Percentiles rank a stretch among this genome's conserved stretches.
phyloP scores from a whole-genome alignment of 768 basidiomycete genomes.

The Rhizopogon sp. region DNA sequence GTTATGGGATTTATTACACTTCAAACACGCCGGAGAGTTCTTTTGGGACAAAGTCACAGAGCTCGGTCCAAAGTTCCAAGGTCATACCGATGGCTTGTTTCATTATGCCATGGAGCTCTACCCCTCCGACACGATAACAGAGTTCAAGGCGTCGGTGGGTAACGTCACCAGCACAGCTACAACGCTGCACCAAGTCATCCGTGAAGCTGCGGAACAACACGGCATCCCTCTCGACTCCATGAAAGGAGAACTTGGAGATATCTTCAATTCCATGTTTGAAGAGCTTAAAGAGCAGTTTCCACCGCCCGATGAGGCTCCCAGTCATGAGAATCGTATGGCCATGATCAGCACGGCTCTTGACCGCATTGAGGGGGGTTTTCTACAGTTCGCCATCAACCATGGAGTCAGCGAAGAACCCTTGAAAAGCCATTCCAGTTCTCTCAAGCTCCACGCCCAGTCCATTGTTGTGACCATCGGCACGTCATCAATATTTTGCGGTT shows the following conservation, averaged over 20 bases:
- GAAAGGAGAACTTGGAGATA: constrained; percentile 11
- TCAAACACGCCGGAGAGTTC: not conserved
- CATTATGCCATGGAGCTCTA: not conserved
- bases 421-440: constrained; percentile 13
- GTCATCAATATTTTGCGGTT: constrained; percentile 2
- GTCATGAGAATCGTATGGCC: constrained; percentile 20
- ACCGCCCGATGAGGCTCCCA: constrained; percentile 24
- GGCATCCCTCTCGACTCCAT: constrained; percentile 12
- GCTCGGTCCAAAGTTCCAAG: not conserved
- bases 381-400: constrained; percentile 14
- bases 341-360: constrained; percentile 18
- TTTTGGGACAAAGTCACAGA: too few species aligned
- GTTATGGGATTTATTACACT: not conserved
- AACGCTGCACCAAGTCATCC: not conserved
- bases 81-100: not conserved
- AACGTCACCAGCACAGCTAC: not conserved
- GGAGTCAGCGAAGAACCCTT: constrained; percentile 21
- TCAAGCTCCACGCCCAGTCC: constrained; percentile 19
- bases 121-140: not conserved
- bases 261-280: constrained; percentile 12
- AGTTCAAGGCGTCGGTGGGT: not conserved
- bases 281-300: constrained; percentile 23
- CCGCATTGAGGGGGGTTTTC: constrained; percentile 20
- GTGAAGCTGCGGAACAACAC: not conserved
- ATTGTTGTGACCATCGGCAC: constrained; percentile 21